These are phyloP conservation scores for Pseudevernia furfuracea DNA, from an alignment of 495 filamentous ascomycete genomes.

Conservation along the genomic window DNA sequence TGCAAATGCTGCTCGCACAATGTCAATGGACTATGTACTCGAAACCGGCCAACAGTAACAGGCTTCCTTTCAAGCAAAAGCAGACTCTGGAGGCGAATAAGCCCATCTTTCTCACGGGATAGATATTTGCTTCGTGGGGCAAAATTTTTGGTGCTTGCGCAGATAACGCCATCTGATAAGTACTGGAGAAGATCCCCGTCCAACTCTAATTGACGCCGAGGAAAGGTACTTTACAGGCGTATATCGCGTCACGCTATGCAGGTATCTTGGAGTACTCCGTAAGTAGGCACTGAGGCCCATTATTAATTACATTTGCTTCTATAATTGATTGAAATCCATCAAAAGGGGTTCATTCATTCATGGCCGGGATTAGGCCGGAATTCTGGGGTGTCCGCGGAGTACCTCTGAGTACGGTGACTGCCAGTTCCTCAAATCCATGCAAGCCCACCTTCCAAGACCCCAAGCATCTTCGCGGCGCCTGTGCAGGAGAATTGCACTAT, in stretches of 20 bases:
- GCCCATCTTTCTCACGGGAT: conserved; percentile 1
- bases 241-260: conserved; percentile 6
- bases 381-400: too few relatives aligned
- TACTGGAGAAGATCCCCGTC: conserved; percentile 19
- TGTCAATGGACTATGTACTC: conserved; percentile 7
- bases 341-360: too few relatives aligned
- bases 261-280: background rate
- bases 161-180: conserved; percentile 20
- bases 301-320: too few relatives aligned
- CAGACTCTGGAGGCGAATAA: background rate
- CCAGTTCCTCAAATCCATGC: too few relatives aligned
- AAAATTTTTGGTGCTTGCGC: conserved; percentile 5
- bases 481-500: too few relatives aligned
- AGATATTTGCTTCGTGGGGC: background rate
- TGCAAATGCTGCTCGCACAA: background rate
- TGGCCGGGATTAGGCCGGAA: too few relatives aligned
- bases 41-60: background rate
- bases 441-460: too few relatives aligned
- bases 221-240: background rate
- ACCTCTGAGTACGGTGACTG: too few relatives aligned
- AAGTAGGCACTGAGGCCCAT: background rate
- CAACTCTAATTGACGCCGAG: background rate
- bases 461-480: too few relatives aligned
- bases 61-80: background rate
- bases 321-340: background rate